Percentiles rank a stretch among this genome's conserved stretches.
phyloP scores from a whole-genome alignment of 257 asterid genomes.

The Salvia rosmarinus region DNA sequence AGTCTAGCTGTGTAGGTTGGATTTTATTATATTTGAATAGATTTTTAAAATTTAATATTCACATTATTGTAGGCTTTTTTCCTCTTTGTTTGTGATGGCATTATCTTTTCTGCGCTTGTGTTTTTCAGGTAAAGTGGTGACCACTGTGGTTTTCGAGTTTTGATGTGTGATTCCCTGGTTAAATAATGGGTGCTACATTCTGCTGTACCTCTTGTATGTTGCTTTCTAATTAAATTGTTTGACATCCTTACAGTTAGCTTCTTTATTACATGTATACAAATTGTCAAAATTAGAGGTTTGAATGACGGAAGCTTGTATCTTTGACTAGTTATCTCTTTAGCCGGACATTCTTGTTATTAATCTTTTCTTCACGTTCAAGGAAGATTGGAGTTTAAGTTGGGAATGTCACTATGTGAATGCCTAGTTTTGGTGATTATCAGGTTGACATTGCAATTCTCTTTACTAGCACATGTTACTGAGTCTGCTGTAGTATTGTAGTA shows the following conservation, averaged over 20 bases:
- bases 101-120: conserved; percentile 26
- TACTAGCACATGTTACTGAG: conserved; percentile 8
- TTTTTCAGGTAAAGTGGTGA: conserved; percentile 50
- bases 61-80: background rate
- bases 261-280: background rate
- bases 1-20: conserved; percentile 23
- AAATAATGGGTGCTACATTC: conserved; percentile 46
- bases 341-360: conserved; percentile 21
- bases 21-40: conserved; percentile 23
- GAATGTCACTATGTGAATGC: conserved; percentile 33
- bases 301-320: background rate
- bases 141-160: conserved; percentile 41
- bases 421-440: conserved; percentile 46
- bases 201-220: conserved; percentile 37
- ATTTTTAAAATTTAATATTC: conserved; percentile 20
- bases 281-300: background rate
- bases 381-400: conserved; percentile 16
- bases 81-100: conserved; percentile 32
- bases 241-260: background rate
- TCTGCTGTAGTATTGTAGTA: conserved; percentile 10
- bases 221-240: conserved; percentile 6
- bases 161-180: conserved; percentile 36
- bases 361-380: background rate
- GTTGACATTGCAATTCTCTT: conserved; percentile 38
- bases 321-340: background rate